Percentiles rank a stretch among this genome's conserved stretches.
These are phyloP conservation scores for Fusarium xyrophilum DNA, from an alignment of 2,329 filamentous ascomycete genomes.

Conservation along the genomic window DNA sequence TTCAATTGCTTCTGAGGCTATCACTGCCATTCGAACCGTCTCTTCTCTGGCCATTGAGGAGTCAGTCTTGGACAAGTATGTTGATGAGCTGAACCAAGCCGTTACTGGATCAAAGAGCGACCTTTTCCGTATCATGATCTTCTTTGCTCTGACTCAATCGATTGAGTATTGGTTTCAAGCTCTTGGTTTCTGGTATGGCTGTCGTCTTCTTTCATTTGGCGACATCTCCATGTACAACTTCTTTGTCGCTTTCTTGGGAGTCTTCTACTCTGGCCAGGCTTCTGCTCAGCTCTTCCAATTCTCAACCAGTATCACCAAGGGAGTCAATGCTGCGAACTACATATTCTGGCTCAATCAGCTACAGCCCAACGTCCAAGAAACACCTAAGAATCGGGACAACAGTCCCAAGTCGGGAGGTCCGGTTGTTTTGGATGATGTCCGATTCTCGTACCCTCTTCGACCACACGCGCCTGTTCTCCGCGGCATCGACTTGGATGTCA, in stretches of 20 bases:
- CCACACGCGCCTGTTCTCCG: constrained; percentile 51
- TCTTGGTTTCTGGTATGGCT: constrained; percentile 53
- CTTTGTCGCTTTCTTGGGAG: constrained; percentile 59
- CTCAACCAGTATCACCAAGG: constrained; percentile 61
- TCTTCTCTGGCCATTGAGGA: constrained; percentile 53
- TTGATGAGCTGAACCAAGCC: constrained; percentile 43
- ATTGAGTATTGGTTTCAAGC: constrained; percentile 51
- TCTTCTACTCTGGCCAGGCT: constrained; percentile 56
- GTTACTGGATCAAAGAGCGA: constrained; percentile 43
- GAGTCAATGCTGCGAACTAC: constrained; percentile 57
- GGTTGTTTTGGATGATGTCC: constrained; percentile 61
- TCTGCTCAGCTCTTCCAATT: constrained; percentile 53
- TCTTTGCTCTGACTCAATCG: constrained; percentile 48
- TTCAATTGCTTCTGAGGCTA: constrained; percentile 53
- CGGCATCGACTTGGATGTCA: constrained; percentile 48
- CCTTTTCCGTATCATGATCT: constrained; percentile 46
- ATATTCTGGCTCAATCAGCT: constrained; percentile 56
- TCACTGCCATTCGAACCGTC: constrained; percentile 50
- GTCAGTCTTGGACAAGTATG: constrained; percentile 43
- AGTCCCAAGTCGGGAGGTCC: constrained; percentile 45
- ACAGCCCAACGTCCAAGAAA: constrained; percentile 53
- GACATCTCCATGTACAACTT: constrained; percentile 62
- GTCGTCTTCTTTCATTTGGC: constrained; percentile 46
- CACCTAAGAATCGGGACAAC: constrained; percentile 48
- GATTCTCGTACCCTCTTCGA: constrained; percentile 67